Percentiles rank a stretch among this genome's conserved stretches.
phyloP scores from a whole-genome alignment of 495 filamentous ascomycete species.

The Podospora didyma region DNA sequence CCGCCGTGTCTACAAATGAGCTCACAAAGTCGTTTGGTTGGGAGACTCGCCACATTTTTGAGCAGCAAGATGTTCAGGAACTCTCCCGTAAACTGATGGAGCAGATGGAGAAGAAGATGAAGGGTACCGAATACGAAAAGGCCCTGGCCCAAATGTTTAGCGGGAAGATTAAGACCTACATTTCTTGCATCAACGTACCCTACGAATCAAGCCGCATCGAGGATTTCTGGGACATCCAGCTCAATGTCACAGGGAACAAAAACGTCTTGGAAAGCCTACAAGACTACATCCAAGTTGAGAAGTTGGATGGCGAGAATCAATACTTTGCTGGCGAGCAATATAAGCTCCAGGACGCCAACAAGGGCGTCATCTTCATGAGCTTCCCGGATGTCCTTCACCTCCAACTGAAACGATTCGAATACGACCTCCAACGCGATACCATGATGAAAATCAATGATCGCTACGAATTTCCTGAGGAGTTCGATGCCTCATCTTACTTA shows the following conservation, averaged over 20 bases:
- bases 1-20: constrained; percentile 84
- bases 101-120: constrained; percentile 93
- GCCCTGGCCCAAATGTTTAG: constrained; percentile 86
- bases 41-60: constrained; percentile 97
- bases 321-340: constrained; percentile 87
- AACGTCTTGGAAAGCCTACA: constrained; percentile 91
- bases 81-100: constrained; percentile 96
- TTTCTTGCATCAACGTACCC: constrained; percentile 96
- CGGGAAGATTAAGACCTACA: constrained; percentile 96
- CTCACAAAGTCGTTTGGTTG: constrained; percentile 95
- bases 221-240: constrained; percentile 98
- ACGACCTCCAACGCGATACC: constrained; percentile 88
- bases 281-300: constrained; percentile 95
- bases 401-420: constrained; percentile 97
- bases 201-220: constrained; percentile 93
- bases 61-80: constrained; percentile 98
- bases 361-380: constrained; percentile 93
- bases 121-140: constrained; percentile 92
- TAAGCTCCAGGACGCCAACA: constrained; percentile 92
- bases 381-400: constrained; percentile 95
- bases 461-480: constrained; percentile 92
- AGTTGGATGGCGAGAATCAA: constrained; percentile 96
- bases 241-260: constrained; percentile 92
- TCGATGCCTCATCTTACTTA: constrained; percentile 86
- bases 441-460: constrained; percentile 99